A percentile compares a stretch with the other conserved stretches of the same genome.
These are phyloP conservation scores for Leucocoprinus sp. DNA, from an alignment of 768 basidiomycete species.

Conservation along the genomic window DNA sequence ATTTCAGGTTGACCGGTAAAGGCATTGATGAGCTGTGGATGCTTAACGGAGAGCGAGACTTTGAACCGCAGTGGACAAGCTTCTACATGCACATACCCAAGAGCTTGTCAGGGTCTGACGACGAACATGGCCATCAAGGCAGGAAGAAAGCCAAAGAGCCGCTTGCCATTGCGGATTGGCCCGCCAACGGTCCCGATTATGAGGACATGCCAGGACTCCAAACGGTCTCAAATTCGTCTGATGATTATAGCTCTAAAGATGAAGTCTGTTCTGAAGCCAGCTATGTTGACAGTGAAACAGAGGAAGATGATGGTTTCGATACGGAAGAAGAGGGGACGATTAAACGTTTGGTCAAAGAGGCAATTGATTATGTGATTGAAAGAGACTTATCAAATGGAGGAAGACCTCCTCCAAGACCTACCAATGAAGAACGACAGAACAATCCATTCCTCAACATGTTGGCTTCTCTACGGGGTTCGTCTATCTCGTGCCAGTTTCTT, in stretches of 20 bases:
- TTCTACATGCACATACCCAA: constrained; percentile 22
- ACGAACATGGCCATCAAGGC: constrained; percentile 14
- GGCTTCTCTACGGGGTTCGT: constrained; percentile 61
- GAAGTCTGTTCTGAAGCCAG: constrained; percentile 25
- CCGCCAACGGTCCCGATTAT: constrained; percentile 35
- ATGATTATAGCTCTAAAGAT: constrained; percentile 34
- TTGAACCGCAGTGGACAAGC: constrained; percentile 54
- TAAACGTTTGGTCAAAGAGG: constrained; percentile 53
- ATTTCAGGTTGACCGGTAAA: constrained; percentile 40
- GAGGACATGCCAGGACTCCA: constrained; percentile 62
- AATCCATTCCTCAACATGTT: constrained; percentile 78
- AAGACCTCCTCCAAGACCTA: constrained; percentile 27
- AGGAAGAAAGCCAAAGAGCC: constrained; percentile 37
- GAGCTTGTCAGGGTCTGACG: constrained; percentile 17
- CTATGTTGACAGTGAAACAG: constrained; percentile 30
- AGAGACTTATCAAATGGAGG: constrained; percentile 50
- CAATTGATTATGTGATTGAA: constrained; percentile 61
- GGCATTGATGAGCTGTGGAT: constrained; percentile 61
- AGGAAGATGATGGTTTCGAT: constrained; percentile 37
- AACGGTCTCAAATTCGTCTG: constrained; percentile 56
- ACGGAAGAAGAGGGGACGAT: constrained; percentile 64
- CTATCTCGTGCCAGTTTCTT: background rate
- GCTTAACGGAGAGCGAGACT: constrained; percentile 40
- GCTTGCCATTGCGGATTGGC: constrained; percentile 40
- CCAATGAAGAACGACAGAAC: constrained; percentile 46